Evolutionary conservation across 352 stramenopile genomes (phyloP).

Genomic region (Pythium sp.): DNA sequence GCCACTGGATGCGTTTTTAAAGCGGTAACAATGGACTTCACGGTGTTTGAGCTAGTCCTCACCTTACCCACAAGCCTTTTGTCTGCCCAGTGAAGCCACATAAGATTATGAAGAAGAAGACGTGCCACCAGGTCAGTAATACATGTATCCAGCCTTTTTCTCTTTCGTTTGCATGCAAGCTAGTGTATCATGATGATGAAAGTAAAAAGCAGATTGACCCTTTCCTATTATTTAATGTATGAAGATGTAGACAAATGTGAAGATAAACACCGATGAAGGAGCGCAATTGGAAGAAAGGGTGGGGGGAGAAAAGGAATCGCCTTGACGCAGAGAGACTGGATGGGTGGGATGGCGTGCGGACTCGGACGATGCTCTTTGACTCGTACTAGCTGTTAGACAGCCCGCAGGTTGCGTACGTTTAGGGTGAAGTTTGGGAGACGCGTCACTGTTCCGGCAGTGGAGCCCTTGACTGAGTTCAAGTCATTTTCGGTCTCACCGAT

Average conservation of each 20-base stretch:
- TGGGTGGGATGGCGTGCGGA: neutral
- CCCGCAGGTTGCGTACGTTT: neutral
- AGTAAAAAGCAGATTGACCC: neutral
- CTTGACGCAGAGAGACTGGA: neutral
- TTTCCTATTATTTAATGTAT: constrained; percentile 3
- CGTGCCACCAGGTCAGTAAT: neutral
- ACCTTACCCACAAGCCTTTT: no score
- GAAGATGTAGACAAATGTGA: neutral
- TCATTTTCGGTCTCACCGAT: neutral
- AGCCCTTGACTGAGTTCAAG: no score
- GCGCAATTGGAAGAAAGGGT: neutral
- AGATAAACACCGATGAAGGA: constrained; percentile 1
- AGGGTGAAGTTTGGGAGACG: no score
- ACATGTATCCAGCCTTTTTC: neutral
- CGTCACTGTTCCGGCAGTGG: no score
- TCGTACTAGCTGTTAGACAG: neutral
- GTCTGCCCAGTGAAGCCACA: no score
- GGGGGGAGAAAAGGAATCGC: neutral
- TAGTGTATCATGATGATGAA: neutral
- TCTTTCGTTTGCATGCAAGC: no score
- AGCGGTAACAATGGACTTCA: constrained; percentile 2
- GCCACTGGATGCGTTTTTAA: constrained; percentile 50
- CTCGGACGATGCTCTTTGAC: neutral
- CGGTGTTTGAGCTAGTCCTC: no score
- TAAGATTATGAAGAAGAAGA: neutral